These are phyloP conservation scores for Cryptococcus neoformans DNA, from an alignment of 1,284 basidiomycete genomes.

Conservation along the genomic window DNA sequence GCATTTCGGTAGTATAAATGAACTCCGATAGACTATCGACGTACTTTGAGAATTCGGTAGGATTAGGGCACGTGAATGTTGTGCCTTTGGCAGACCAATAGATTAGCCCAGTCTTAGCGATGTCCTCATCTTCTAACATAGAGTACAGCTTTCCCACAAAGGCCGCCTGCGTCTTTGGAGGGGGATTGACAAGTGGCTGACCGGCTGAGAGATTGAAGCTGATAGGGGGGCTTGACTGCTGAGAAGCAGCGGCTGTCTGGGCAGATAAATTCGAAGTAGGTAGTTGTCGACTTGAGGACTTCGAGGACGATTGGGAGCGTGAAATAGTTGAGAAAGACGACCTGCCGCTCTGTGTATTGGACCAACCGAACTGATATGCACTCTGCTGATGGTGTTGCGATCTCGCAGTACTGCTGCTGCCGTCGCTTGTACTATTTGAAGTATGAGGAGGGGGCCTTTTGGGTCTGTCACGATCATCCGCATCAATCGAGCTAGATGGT, in stretches of 20 bases:
- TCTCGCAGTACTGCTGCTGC: not conserved
- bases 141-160: slow-evolving; percentile 50
- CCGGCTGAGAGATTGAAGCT: slow-evolving; percentile 28
- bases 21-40: slow-evolving; percentile 11
- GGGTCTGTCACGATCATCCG: slow-evolving; percentile 1
- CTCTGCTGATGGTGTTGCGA: slow-evolving; percentile 2
- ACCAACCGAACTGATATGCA: slow-evolving; percentile 6
- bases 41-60: slow-evolving; percentile 48
- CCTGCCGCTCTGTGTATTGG: not conserved
- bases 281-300: not conserved
- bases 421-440: not conserved
- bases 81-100: slow-evolving; percentile 48
- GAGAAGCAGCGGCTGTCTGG: slow-evolving; percentile 6
- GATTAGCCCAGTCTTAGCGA: slow-evolving; percentile 42
- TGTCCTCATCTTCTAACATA: slow-evolving; percentile 49
- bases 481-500: slow-evolving; percentile 6
- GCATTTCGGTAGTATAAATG: not conserved
- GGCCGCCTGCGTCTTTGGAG: slow-evolving; percentile 46
- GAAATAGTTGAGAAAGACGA: not conserved
- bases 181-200: slow-evolving; percentile 34
- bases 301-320: slow-evolving; percentile 1
- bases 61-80: slow-evolving; percentile 50
- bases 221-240: slow-evolving; percentile 20
- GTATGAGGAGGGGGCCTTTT: not conserved
- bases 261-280: slow-evolving; percentile 1